phyloP scores from a whole-genome alignment of 306 rosid genomes.

The Lathyrus aphaca region DNA sequence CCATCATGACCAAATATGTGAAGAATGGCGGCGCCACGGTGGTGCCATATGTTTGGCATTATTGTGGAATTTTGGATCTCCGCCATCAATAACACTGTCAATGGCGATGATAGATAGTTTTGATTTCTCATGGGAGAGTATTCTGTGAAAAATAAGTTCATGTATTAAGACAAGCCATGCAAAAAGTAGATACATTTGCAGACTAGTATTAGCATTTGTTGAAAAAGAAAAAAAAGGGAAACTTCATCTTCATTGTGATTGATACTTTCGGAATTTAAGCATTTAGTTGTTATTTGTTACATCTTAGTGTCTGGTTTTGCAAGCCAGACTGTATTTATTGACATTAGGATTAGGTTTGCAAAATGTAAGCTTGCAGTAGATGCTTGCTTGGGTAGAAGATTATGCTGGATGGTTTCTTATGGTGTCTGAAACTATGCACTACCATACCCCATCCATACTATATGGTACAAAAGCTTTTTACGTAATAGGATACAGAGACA shows the following conservation, averaged over 20 bases:
- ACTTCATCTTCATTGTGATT: background rate
- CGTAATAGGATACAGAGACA: background rate
- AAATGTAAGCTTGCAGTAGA: background rate
- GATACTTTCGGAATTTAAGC: background rate
- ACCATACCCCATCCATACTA: background rate
- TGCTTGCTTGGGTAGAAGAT: background rate
- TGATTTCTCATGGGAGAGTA: background rate
- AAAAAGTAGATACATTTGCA: background rate
- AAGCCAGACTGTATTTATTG: background rate
- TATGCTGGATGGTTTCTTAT: background rate
- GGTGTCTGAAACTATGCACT: background rate
- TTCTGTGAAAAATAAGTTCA: conserved; percentile 11
- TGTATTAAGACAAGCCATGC: background rate
- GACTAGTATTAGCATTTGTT: conserved; percentile 11
- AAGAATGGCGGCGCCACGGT: too few relatives aligned
- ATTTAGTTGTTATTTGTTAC: background rate
- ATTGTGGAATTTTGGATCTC: too few relatives aligned
- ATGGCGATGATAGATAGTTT: background rate
- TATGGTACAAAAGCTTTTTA: background rate
- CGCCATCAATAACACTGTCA: too few relatives aligned
- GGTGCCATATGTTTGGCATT: too few relatives aligned
- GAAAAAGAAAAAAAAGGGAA: background rate
- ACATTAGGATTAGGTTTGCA: background rate
- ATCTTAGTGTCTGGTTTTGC: conserved; percentile 17
- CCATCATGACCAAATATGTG: too few relatives aligned